These are phyloP conservation scores for Aspergillus ustus DNA, from an alignment of 2,329 filamentous ascomycete species.

Conservation along the genomic window DNA sequence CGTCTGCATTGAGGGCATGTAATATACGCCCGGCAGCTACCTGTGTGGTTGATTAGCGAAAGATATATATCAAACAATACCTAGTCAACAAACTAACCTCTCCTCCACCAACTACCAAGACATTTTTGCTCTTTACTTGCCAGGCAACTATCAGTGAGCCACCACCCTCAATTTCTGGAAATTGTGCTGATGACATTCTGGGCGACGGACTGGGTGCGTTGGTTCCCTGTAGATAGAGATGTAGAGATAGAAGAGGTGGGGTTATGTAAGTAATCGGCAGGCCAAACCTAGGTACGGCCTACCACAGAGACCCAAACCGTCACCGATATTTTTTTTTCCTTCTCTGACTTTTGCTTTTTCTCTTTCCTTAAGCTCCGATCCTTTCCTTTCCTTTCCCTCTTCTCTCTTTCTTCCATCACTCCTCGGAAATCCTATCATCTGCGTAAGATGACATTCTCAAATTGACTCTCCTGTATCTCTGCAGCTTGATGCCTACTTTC, in stretches of 20 bases:
- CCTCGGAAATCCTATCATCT: slow-evolving; percentile 6
- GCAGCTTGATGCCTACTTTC: slow-evolving; percentile 23
- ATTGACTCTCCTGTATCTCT: slow-evolving; percentile 17
- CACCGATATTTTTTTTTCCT: slow-evolving; percentile 21
- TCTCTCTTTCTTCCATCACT: slow-evolving; percentile 13
- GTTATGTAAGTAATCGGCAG: not conserved
- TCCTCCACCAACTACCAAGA: slow-evolving; percentile 92
- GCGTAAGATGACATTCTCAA: slow-evolving; percentile 20
- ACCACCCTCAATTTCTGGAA: slow-evolving; percentile 82
- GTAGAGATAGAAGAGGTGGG: slow-evolving; percentile 3
- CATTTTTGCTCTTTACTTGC: slow-evolving; percentile 87
- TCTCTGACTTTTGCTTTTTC: slow-evolving; percentile 18
- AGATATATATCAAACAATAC: slow-evolving; percentile 17
- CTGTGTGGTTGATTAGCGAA: slow-evolving; percentile 53
- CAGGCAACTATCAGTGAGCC: slow-evolving; percentile 94
- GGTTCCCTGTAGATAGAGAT: not conserved
- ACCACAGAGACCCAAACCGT: slow-evolving; percentile 20
- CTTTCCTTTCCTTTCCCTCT: slow-evolving; percentile 20
- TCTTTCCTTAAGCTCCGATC: slow-evolving; percentile 11
- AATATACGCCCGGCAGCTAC: slow-evolving; percentile 94
- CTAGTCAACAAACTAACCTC: slow-evolving; percentile 65
- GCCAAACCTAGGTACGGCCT: slow-evolving; percentile 21
- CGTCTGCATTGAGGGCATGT: slow-evolving; percentile 93
- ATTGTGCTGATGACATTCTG: slow-evolving; percentile 59
- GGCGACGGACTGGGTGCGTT: not conserved